Evolutionary conservation across 331 rosid species (phyloP).

Genomic region (Acacia concinna): DNA sequence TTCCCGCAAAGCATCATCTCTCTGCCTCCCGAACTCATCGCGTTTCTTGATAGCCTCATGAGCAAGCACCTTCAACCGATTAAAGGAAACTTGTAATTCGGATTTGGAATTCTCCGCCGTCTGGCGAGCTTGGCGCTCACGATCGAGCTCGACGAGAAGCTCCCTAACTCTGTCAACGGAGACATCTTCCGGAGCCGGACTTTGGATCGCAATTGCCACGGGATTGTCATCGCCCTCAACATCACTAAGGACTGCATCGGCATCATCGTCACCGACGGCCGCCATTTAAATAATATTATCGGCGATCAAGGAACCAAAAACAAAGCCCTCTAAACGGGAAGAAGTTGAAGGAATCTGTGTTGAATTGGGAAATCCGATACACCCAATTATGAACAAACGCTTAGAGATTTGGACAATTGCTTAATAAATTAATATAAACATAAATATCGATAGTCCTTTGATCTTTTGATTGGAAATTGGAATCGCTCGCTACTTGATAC

Average conservation of each 20-base stretch:
- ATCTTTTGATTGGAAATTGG: constrained; percentile 4
- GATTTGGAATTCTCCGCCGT: constrained; percentile 69
- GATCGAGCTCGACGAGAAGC: constrained; percentile 76
- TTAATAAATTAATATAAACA: neutral
- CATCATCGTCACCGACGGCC: constrained; percentile 59
- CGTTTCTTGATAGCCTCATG: constrained; percentile 86
- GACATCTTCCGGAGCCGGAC: constrained; percentile 52
- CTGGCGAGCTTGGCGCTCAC: constrained; percentile 71
- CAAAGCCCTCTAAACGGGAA: constrained; percentile 43
- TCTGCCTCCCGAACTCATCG: constrained; percentile 59
- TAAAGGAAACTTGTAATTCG: constrained; percentile 67
- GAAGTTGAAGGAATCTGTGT: neutral
- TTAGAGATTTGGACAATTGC: neutral
- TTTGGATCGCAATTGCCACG: constrained; percentile 33
- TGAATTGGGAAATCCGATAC: neutral
- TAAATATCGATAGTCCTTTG: neutral
- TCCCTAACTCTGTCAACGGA: constrained; percentile 63
- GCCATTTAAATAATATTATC: constrained; percentile 52
- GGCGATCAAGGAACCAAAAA: constrained; percentile 6
- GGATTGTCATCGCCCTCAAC: constrained; percentile 76
- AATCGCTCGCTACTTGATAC: neutral
- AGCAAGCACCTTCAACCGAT: constrained; percentile 64
- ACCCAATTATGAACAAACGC: neutral
- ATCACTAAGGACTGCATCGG: constrained; percentile 89
- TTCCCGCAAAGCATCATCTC: constrained; percentile 68